Evolutionary conservation across 2,329 filamentous ascomycete genomes (phyloP).

Genomic region (Talaromyces sp.): DNA sequence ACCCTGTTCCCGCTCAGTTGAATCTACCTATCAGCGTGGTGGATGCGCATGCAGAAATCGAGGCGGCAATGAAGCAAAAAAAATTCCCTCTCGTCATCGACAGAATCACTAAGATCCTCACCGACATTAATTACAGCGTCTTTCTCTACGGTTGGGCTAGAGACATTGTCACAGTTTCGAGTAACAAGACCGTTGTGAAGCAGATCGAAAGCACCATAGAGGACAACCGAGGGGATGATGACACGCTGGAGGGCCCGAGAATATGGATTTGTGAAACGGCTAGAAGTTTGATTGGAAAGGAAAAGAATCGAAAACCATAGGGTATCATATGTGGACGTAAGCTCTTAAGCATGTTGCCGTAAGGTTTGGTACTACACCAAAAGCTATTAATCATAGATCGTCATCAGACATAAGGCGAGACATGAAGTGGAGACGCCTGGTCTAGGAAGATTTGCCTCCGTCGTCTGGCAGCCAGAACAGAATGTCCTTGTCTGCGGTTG

Average conservation of each 20-base stretch:
- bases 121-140: conserved; percentile 63
- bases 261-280: conserved; percentile 65
- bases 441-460: conserved; percentile 24
- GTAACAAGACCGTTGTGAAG: conserved; percentile 65
- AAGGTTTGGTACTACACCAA: not conserved
- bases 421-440: not conserved
- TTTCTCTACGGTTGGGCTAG: conserved; percentile 69
- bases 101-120: conserved; percentile 49
- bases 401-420: not conserved
- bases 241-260: conserved; percentile 55
- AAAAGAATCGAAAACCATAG: conserved; percentile 47
- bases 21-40: conserved; percentile 60
- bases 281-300: conserved; percentile 65
- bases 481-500: conserved; percentile 81
- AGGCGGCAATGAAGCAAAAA: conserved; percentile 29
- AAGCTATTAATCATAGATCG: not conserved
- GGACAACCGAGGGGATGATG: conserved; percentile 45
- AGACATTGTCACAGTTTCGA: conserved; percentile 64
- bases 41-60: conserved; percentile 45
- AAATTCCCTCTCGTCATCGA: conserved; percentile 46
- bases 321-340: conserved; percentile 6
- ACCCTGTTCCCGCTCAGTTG: conserved; percentile 53
- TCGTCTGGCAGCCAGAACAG: conserved; percentile 75
- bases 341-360: not conserved
- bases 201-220: conserved; percentile 61